Percentiles rank a stretch among this genome's conserved stretches.
phyloP scores from a whole-genome alignment of 176 grass and related monocot genomes.

The Leersia perrieri region DNA sequence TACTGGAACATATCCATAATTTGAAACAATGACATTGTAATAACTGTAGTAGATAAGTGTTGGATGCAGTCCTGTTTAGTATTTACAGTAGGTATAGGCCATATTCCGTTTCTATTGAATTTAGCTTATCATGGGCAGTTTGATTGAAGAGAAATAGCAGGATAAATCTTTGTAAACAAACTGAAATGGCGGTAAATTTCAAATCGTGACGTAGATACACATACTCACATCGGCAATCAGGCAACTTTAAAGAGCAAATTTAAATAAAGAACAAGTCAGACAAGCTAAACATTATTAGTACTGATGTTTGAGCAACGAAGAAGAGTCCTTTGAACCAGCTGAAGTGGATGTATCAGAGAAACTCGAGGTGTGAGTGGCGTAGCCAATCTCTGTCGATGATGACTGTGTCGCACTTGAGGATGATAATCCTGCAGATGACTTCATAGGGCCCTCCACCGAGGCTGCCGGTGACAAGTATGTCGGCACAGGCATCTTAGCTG shows the following conservation, averaged over 20 bases:
- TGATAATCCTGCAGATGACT: not conserved
- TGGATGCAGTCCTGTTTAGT: not conserved
- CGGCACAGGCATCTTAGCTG: slow-evolving; percentile 57
- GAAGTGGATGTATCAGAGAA: not conserved
- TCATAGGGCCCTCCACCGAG: not conserved
- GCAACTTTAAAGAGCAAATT: not conserved
- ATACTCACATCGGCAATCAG: not conserved
- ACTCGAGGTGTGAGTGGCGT: not conserved
- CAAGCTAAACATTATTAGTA: not conserved
- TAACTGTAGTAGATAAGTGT: not conserved
- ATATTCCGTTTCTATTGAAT: not conserved
- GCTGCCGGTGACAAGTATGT: slow-evolving; percentile 26
- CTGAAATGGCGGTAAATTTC: not conserved
- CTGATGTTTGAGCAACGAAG: slow-evolving; percentile 6
- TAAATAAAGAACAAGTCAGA: not conserved
- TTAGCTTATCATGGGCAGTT: not conserved
- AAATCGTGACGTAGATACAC: not conserved
- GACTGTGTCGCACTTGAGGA: too few species aligned
- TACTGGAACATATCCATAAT: not conserved
- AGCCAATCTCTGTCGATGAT: not conserved
- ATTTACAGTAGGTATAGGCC: too few species aligned
- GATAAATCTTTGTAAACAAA: not conserved
- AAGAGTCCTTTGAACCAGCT: not conserved
- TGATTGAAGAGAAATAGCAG: not conserved
- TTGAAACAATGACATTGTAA: not conserved